These are phyloP conservation scores for Trichoderma afroharzianum DNA, from an alignment of 2,329 filamentous ascomycete genomes.

Conservation along the genomic window DNA sequence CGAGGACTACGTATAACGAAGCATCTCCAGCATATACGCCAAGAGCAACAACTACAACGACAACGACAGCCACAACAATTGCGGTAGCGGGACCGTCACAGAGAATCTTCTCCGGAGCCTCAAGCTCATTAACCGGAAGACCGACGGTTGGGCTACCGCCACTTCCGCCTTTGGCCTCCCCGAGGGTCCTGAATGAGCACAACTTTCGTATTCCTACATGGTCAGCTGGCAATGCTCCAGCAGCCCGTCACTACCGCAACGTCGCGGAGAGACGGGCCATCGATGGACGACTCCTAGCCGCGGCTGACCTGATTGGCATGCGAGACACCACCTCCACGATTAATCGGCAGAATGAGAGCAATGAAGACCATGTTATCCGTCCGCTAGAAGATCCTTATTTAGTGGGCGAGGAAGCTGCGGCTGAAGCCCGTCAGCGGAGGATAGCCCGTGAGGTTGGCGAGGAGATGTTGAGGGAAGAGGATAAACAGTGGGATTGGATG, in stretches of 20 bases:
- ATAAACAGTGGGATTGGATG: slow-evolving; percentile 59
- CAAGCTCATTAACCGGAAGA: slow-evolving; percentile 29
- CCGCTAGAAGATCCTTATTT: slow-evolving; percentile 65
- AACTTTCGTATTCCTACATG: slow-evolving; percentile 58
- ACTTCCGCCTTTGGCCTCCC: slow-evolving; percentile 40
- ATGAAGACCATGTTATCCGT: slow-evolving; percentile 29
- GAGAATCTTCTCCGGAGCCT: slow-evolving; percentile 19
- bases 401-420: slow-evolving; percentile 63
- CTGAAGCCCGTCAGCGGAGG: slow-evolving; percentile 53
- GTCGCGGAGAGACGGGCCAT: slow-evolving; percentile 61
- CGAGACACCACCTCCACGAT: neutral
- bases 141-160: slow-evolving; percentile 48
- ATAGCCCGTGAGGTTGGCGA: slow-evolving; percentile 53
- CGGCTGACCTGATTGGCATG: slow-evolving; percentile 21
- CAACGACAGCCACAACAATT: neutral
- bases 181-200: slow-evolving; percentile 42
- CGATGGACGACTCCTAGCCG: slow-evolving; percentile 36
- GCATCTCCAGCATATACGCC: slow-evolving; percentile 51
- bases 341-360: slow-evolving; percentile 1
- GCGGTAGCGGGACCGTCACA: neutral
- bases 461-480: slow-evolving; percentile 54
- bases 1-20: slow-evolving; percentile 46
- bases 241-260: slow-evolving; percentile 58
- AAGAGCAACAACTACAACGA: slow-evolving; percentile 18
- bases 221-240: slow-evolving; percentile 53